phyloP scores from a whole-genome alignment of 371 early-diverging fungal species.

The Fennellomyces sp. region DNA sequence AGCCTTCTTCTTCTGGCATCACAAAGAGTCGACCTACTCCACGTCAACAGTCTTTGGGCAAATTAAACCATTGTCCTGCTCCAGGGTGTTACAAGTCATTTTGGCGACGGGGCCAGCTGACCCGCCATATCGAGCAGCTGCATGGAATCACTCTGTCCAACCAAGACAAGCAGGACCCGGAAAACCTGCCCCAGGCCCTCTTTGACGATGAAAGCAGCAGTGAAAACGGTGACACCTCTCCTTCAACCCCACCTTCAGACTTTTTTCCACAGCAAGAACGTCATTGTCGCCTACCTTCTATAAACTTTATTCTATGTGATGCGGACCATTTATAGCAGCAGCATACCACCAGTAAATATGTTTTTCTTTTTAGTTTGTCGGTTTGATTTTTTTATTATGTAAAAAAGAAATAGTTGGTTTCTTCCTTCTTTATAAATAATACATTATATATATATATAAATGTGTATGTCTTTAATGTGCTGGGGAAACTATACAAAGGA shows the following conservation, averaged over 20 bases:
- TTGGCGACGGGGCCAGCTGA: constrained; percentile 49
- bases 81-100: constrained; percentile 47
- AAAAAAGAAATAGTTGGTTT: too few species aligned
- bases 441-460: too few species aligned
- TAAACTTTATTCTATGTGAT: not conserved
- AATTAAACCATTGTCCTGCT: constrained; percentile 42
- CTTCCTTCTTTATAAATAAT: too few species aligned
- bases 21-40: constrained; percentile 5
- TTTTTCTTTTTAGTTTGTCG: too few species aligned
- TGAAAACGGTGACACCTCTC: constrained; percentile 9
- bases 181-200: not conserved
- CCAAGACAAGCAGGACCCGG: constrained; percentile 12
- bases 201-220: constrained; percentile 1
- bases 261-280: not conserved
- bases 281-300: not conserved
- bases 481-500: too few species aligned
- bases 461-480: too few species aligned
- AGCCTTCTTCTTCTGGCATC: constrained; percentile 15
- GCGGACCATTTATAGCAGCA: not conserved
- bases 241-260: not conserved
- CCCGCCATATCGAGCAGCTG: constrained; percentile 40
- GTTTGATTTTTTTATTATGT: too few species aligned
- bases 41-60: constrained; percentile 11
- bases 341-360: too few species aligned
- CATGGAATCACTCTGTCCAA: constrained; percentile 12